Evolutionary conservation across 768 basidiomycete species (phyloP), one percentile per base, ranked within the genome.

Genomic region (Agrocybe chaxingu): DNA sequence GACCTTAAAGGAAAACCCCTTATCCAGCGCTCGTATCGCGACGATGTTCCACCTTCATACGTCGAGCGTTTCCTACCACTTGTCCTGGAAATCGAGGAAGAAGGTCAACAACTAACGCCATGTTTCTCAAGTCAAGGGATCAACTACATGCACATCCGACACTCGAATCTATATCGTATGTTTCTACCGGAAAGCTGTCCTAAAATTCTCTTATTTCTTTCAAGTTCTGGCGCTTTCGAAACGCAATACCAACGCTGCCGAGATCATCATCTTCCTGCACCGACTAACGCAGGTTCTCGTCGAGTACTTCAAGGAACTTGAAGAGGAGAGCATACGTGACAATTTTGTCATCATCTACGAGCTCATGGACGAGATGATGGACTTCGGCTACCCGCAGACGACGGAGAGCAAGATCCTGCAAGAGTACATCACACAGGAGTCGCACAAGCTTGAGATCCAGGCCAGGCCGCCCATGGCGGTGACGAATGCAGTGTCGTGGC

Each of bases 341-440:
- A 99, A 99, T 64, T 99, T 99, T 64, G 97, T 99, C 36, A 97
- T 99, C 65, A 97, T 99, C 45, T 99, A 97, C 68, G 96, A 98
- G 66, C 82, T 98, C 47, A 80, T 99, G 75, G 96, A 98, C 62
- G 97, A 99, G 76, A 98, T 98, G 92, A 98, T 98, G 94, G 97
- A 99, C 74, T 99, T 97, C 70, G 97, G 97, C 7, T 98, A 88
- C 66, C 96, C 97, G 0, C 97, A 98, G 69, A 99, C 96, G 37
- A 98, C 97, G 11, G 97, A 99, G 74, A 93, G 91, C 79, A 98
- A 99, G 78, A 99, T 98, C 59, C 70, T 98, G 45, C 96, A 98
- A 71, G 96, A 98, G 87, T 98, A 98, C 65, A 98, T 98, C 76
- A 98, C 96, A 0, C 96, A 98, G 67, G 96, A 98, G 66, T 94